Percentiles rank a stretch among this genome's conserved stretches.
Evolutionary conservation across 2,329 filamentous ascomycete genomes (phyloP).

Genomic region (Xylaria polymorpha): DNA sequence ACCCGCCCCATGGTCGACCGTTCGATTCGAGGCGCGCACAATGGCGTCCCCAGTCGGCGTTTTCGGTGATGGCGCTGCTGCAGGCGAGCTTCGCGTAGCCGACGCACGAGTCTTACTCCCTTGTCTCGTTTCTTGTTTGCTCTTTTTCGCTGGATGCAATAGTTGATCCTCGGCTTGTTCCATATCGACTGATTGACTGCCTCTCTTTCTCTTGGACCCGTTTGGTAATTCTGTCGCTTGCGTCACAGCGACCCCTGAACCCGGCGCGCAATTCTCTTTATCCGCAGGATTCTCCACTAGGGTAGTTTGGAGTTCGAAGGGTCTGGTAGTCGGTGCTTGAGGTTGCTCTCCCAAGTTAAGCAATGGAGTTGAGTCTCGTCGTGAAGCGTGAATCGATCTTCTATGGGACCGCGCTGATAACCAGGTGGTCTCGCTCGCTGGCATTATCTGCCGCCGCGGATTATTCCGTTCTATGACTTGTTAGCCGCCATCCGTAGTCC

Average conservation of each 20-base stretch:
- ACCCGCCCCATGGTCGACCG: neutral
- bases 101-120: neutral
- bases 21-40: neutral
- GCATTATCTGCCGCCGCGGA: neutral
- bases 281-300: neutral
- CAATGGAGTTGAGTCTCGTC: neutral
- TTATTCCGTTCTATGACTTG: neutral
- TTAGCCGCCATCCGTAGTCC: neutral
- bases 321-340: neutral
- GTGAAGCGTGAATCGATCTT: neutral
- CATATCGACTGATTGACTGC: neutral
- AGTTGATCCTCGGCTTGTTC: neutral
- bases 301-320: neutral
- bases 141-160: slow-evolving; percentile 2
- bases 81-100: neutral
- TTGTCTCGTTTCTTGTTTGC: neutral
- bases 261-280: neutral
- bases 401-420: neutral
- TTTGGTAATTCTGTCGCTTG: neutral
- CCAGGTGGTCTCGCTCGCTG: neutral
- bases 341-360: neutral
- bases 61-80: neutral
- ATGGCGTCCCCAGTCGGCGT: neutral
- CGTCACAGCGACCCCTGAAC: neutral
- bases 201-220: slow-evolving; percentile 15